These are phyloP conservation scores for Aspergillus sp. DNA, from an alignment of 2,329 filamentous ascomycete genomes.

Conservation along the genomic window DNA sequence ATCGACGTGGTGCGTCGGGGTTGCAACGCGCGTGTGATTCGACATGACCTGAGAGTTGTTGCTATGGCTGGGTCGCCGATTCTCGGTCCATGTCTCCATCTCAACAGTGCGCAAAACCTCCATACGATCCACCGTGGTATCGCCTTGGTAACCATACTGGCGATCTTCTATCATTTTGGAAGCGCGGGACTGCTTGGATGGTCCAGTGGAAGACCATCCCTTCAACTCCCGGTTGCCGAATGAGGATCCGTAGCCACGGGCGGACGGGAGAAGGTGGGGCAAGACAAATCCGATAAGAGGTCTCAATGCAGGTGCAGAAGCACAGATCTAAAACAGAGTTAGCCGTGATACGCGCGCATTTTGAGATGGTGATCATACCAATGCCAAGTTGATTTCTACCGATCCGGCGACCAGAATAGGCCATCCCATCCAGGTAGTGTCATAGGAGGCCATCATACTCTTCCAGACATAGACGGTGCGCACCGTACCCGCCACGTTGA, in stretches of 20 bases:
- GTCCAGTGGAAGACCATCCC: conserved; percentile 24
- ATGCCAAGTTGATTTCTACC: conserved; percentile 38
- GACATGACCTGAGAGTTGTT: conserved; percentile 23
- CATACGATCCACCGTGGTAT: conserved; percentile 23
- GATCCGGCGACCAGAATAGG: conserved; percentile 33
- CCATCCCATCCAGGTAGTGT: conserved; percentile 40
- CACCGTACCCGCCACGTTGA: conserved; percentile 37
- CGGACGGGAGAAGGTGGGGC: conserved; percentile 34
- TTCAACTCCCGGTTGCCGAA: conserved; percentile 24
- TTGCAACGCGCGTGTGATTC: conserved; percentile 17
- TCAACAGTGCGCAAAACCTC: conserved; percentile 40
- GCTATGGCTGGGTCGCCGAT: conserved; percentile 17
- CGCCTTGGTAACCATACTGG: conserved; percentile 21
- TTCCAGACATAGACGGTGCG: conserved; percentile 40
- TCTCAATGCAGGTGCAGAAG: conserved; percentile 39
- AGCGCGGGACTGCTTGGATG: conserved; percentile 23
- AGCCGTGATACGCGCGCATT: conserved; percentile 1
- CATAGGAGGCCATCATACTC: conserved; percentile 34
- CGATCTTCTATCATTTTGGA: conserved; percentile 10
- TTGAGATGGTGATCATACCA: conserved; percentile 28
- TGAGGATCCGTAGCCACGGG: conserved; percentile 22
- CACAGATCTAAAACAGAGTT: conserved; percentile 33
- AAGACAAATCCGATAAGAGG: conserved; percentile 37
- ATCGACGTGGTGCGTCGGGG: conserved; percentile 18
- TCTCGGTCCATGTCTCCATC: conserved; percentile 37